A percentile compares a stretch with the other conserved stretches of the same genome.
Evolutionary conservation across 345 rosid species (phyloP).

Genomic region (Leavenworthia alabamica): DNA sequence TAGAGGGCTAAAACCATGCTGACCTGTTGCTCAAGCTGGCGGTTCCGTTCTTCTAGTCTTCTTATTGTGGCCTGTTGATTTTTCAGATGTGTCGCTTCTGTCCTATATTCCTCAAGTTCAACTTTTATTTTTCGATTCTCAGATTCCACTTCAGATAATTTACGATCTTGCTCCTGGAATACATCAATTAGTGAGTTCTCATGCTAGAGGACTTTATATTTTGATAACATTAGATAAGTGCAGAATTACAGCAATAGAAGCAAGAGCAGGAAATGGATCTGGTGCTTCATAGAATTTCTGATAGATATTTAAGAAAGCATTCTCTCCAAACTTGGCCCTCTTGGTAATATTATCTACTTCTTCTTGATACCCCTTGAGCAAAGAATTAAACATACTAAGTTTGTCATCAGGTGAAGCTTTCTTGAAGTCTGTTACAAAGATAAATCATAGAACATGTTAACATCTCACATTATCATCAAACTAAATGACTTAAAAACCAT

Average conservation of each 20-base stretch:
- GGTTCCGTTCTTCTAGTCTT: conserved; percentile 95
- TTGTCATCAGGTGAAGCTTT: conserved; percentile 89
- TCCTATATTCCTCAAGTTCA: conserved; percentile 90
- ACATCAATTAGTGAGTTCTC: conserved; percentile 4
- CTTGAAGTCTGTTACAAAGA: conserved; percentile 67
- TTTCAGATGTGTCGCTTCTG: conserved; percentile 93
- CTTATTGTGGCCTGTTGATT: conserved; percentile 99
- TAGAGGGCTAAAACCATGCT: conserved; percentile 13
- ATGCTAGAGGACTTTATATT: not conserved
- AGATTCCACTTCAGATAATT: conserved; percentile 76
- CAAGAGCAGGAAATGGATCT: conserved; percentile 93
- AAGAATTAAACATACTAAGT: conserved; percentile 74
- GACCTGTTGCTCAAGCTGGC: conserved; percentile 97
- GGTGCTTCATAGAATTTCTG: conserved; percentile 99
- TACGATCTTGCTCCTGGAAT: conserved; percentile 85
- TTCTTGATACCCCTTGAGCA: conserved; percentile 93
- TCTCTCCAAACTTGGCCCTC: conserved; percentile 97
- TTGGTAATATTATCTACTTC: conserved; percentile 99
- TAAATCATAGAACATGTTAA: conserved; percentile 5
- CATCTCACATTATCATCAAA: no score
- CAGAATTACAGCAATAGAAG: conserved; percentile 79
- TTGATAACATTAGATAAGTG: conserved; percentile 1
- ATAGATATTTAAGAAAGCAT: conserved; percentile 91
- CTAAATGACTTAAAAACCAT: no score
- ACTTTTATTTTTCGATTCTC: conserved; percentile 96